Conservation (phyloP, 208 protist genomes). For the Endotrypanum monterogeii region DNA sequence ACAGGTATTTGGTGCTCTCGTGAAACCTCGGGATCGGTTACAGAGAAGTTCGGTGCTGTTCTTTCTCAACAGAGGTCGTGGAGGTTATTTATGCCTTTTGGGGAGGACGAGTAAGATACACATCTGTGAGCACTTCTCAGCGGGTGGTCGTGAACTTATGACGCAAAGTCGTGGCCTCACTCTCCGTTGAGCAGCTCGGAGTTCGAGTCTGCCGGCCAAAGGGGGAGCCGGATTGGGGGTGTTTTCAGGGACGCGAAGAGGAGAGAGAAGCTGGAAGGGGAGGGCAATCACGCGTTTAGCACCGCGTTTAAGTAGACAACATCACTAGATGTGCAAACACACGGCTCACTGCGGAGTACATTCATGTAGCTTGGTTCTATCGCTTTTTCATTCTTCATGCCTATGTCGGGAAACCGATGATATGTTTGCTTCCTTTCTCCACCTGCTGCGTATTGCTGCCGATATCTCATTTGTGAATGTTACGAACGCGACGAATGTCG, state of each 20-base stretch:
- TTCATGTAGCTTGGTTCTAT: neutral
- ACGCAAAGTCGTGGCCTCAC: conserved; percentile 12
- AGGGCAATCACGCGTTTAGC: conserved; percentile 26
- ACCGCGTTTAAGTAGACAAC: conserved; percentile 30
- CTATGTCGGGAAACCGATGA: neutral
- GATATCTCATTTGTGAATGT: neutral
- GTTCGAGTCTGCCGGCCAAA: conserved; percentile 32
- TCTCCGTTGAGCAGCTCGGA: conserved; percentile 32
- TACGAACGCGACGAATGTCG: no score
- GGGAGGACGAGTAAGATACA: conserved; percentile 45
- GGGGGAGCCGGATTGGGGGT: conserved; percentile 33
- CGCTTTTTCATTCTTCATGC: neutral
- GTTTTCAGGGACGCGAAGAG: conserved; percentile 57
- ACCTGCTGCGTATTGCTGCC: neutral
- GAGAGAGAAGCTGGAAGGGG: conserved; percentile 47
- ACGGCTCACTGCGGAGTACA: neutral
- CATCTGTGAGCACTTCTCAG: conserved; percentile 34
- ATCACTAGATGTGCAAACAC: neutral
- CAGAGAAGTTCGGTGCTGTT: conserved; percentile 65
- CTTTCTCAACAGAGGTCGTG: conserved; percentile 96
- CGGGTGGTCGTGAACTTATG: conserved; percentile 15
- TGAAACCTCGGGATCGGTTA: conserved; percentile 76
- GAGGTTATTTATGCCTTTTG: conserved; percentile 72
- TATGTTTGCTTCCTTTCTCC: neutral
- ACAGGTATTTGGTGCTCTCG: conserved; percentile 72